phyloP scores from a whole-genome alignment of 2,329 filamentous ascomycete genomes.

The Phyllosticta citriasiana region DNA sequence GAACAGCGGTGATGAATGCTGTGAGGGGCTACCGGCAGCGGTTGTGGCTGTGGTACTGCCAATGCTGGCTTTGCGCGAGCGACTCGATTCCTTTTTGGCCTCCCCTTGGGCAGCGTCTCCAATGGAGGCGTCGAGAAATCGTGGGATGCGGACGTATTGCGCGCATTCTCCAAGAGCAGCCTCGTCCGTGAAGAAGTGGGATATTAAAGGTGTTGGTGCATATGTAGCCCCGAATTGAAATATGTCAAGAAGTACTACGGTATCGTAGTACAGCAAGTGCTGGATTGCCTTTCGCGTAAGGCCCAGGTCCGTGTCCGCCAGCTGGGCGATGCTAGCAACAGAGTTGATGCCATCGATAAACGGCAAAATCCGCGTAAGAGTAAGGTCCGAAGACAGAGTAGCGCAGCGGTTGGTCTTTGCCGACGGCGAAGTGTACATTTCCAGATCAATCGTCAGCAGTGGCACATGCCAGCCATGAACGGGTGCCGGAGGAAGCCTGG shows the following conservation, averaged over 20 bases:
- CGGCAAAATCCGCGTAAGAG: conserved; percentile 67
- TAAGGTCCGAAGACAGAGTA: conserved; percentile 59
- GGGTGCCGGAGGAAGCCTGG: conserved; percentile 63
- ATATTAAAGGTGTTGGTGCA: conserved; percentile 68
- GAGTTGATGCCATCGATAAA: conserved; percentile 88
- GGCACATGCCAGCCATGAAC: conserved; percentile 89
- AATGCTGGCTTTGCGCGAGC: conserved; percentile 9
- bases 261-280: conserved; percentile 88
- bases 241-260: conserved; percentile 80
- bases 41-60: conserved; percentile 2
- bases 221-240: conserved; percentile 94
- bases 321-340: conserved; percentile 73
- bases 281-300: conserved; percentile 78
- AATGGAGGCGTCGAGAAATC: conserved; percentile 14
- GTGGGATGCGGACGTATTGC: conserved; percentile 56
- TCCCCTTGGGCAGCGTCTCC: neutral
- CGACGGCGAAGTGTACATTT: conserved; percentile 10
- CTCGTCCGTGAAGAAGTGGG: conserved; percentile 66
- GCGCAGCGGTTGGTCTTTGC: conserved; percentile 19
- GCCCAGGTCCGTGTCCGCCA: conserved; percentile 76
- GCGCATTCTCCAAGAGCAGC: conserved; percentile 80
- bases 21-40: conserved; percentile 1
- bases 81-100: neutral
- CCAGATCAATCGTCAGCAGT: conserved; percentile 50
- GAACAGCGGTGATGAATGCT: neutral